Conservation (phyloP, 2,329 filamentous ascomycete species). For the Madurella mycetomatis region DNA sequence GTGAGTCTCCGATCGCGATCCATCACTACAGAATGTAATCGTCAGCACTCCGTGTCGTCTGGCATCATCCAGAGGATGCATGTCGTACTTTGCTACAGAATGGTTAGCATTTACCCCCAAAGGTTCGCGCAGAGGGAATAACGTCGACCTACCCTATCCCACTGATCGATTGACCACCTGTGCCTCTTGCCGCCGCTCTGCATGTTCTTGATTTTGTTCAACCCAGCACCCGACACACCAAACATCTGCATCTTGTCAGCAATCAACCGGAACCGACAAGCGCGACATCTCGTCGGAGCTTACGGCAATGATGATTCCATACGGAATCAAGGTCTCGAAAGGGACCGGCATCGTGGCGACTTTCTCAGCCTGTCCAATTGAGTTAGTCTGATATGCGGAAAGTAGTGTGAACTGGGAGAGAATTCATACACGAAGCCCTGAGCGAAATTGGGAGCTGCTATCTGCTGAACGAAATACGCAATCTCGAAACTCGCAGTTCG, state of each 20-base stretch:
- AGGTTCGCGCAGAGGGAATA: neutral
- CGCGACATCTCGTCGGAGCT: conserved; percentile 27
- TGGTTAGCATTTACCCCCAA: conserved; percentile 27
- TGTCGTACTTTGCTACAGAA: conserved; percentile 49
- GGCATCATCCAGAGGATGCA: neutral
- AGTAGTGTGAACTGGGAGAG: neutral
- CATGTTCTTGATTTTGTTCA: conserved; percentile 53
- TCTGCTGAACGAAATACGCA: conserved; percentile 15
- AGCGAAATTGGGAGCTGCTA: conserved; percentile 7
- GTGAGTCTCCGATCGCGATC: conserved; percentile 59
- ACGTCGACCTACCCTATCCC: conserved; percentile 50
- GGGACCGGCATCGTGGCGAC: conserved; percentile 54
- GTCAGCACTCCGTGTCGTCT: conserved; percentile 23
- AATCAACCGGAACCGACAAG: neutral
- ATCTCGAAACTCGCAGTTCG: conserved; percentile 12
- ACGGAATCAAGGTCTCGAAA: conserved; percentile 61
- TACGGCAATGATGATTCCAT: conserved; percentile 60
- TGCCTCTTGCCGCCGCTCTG: conserved; percentile 58
- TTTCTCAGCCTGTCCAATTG: conserved; percentile 18
- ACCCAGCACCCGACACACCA: conserved; percentile 53
- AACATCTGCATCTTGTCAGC: conserved; percentile 51
- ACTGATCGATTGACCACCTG: conserved; percentile 57
- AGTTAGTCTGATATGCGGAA: conserved; percentile 10
- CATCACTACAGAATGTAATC: conserved; percentile 49
- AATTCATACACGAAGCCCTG: conserved; percentile 21